Conservation (phyloP, 108 stramenopile species). For the Cyclotella cryptica region DNA sequence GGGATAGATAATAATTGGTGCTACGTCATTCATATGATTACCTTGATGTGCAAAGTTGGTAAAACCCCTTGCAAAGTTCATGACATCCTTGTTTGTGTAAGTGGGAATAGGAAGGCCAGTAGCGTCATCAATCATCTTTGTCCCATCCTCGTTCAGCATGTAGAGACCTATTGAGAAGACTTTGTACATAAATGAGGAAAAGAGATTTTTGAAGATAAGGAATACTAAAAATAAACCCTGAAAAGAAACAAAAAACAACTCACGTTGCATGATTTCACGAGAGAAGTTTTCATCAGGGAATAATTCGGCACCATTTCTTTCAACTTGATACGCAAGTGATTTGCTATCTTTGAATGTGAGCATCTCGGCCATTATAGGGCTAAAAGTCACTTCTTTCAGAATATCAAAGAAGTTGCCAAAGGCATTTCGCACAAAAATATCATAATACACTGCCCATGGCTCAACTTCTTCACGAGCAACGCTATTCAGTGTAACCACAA, state of each 20-base stretch:
- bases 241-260: no score
- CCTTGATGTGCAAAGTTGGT: slow-evolving; percentile 30
- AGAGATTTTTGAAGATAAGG: no score
- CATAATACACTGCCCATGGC: slow-evolving; percentile 45
- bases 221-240: no score
- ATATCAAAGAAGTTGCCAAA: slow-evolving; percentile 52
- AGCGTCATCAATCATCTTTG: slow-evolving; percentile 30
- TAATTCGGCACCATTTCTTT: slow-evolving; percentile 22
- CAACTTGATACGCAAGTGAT: slow-evolving; percentile 35
- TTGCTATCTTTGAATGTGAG: slow-evolving; percentile 46
- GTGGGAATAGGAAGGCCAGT: slow-evolving; percentile 32
- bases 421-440: slow-evolving; percentile 55
- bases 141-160: slow-evolving; percentile 58
- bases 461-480: slow-evolving; percentile 33
- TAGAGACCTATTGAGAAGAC: slow-evolving; percentile 50
- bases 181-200: no score
- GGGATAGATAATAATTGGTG: no score
- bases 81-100: slow-evolving; percentile 57
- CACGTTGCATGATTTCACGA: slow-evolving; percentile 27
- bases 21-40: no score
- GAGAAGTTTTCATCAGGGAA: slow-evolving; percentile 58
- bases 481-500: slow-evolving; percentile 36
- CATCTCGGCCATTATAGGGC: slow-evolving; percentile 50
- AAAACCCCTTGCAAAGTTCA: slow-evolving; percentile 41
- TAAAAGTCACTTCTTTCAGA: slow-evolving; percentile 42